These are phyloP conservation scores for Daldinia grandis DNA, from an alignment of 495 filamentous ascomycete species.

Conservation along the genomic window DNA sequence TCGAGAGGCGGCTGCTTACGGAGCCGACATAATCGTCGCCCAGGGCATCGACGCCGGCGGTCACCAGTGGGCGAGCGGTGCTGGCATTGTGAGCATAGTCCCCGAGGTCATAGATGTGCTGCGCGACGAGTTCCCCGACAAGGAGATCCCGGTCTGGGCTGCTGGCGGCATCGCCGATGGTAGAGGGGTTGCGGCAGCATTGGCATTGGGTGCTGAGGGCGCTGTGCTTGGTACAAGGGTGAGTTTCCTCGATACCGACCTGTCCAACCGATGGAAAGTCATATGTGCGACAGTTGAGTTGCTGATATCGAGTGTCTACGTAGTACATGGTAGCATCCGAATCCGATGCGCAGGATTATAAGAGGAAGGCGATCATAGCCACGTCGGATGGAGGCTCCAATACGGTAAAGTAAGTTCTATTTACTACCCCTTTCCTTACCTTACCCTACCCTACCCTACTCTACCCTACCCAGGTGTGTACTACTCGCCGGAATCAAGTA, in stretches of 20 bases:
- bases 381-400: conserved; percentile 68
- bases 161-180: conserved; percentile 79
- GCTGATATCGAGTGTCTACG: conserved; percentile 5
- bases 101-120: conserved; percentile 62
- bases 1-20: conserved; percentile 48
- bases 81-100: conserved; percentile 62
- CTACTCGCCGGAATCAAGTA: background rate
- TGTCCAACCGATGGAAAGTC: background rate
- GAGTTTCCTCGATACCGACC: conserved; percentile 15
- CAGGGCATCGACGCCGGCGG: conserved; percentile 82
- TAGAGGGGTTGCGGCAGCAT: conserved; percentile 67
- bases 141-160: conserved; percentile 66
- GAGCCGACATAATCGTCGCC: conserved; percentile 72
- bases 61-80: conserved; percentile 68
- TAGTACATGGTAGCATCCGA: conserved; percentile 71
- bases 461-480: no score
- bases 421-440: background rate
- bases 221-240: conserved; percentile 75
- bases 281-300: background rate
- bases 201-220: conserved; percentile 71
- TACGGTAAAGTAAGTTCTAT: conserved; percentile 62
- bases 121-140: conserved; percentile 44
- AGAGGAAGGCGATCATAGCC: conserved; percentile 66
- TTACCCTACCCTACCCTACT: background rate
- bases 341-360: conserved; percentile 66